Evolutionary conservation across 1,284 basidiomycete species (phyloP), one percentile per base, ranked within the genome.

Genomic region (Malassezia pachydermatis): DNA sequence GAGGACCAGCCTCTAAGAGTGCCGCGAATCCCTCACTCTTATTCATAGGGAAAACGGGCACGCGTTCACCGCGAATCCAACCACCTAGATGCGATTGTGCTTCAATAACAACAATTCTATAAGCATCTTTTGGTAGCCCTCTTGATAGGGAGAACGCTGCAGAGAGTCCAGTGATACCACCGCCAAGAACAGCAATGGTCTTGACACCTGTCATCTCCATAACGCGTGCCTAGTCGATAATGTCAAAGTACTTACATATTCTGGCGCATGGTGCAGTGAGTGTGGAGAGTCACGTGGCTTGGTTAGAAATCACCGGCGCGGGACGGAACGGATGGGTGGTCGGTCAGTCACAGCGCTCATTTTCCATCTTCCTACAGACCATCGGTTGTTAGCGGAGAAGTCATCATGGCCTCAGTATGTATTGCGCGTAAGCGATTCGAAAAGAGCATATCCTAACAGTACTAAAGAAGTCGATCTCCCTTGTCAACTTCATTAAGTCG

Each of bases 151-250:
- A 79, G 65, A 82, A 86, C 2, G 87, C 84, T 13, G 84, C 79
- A 0, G 86, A 82, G 13, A 90, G 78, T 6, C 88, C 88, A 0
- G 84, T 79, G 37, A 92, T 76, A 16, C 87, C 87, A 2, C 83
- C 86, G 2, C 87, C 88, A 7, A 90, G 74, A 51, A 90, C 74
- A 14, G 81, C 80, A 25, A 69, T 58, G 30, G 57, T 58, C 41
- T 45, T 37, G 29, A 11, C 34, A 30, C 23, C 19, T 7, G 24
- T 8, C 33, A 27, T 33, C 19, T 10, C 19, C 32, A 36, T 45
- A 10, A 10, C 16, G 9, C 11, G 10, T n/a, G 11, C 19, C 10
- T 17, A 36, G 29, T 30, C 29, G 29, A 9, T 30, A 10, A n/a
- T 30, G 39, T 28, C 19, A 8, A 14, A 25, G 24, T 13, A 34